Base-by-base conservation (phyloP, 768 basidiomycete genomes). In the Trichaptum fuscoviolaceum region DNA sequence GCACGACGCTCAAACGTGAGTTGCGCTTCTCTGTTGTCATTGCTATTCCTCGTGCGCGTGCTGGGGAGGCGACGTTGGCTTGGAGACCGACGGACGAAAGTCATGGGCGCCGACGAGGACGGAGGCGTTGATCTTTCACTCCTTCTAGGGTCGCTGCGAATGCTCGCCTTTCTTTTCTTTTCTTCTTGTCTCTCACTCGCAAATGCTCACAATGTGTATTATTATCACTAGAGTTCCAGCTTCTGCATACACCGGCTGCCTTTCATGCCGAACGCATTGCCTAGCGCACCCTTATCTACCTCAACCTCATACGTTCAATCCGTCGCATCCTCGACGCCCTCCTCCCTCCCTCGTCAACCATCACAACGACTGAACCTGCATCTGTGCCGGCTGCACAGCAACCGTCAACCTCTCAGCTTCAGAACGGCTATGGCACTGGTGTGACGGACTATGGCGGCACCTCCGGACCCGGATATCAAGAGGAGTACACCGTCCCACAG, bases 1-100 rank as follows among this genome's bases (percentile, higher is more conserved):
- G 90, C 73, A 94, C 92, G 9, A 92, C 91, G 8, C 81, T 93
- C 71, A 93, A 93, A 80, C 92, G 92, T 93, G 81, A 85, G 91
- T 87, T 63, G 66, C 61, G 64, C 52, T 42, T 66, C 36, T 60
- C 12, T 63, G 12, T 60, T 35, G 67, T 63, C 67, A 67, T 63
- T 67, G 26, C 60, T 70, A 67, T 9, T 58, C 26, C 59, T 60
- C 30, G 30, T 30, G 30, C 30, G 30, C 30, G 30, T 8, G 8
- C 8, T 30, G 30, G 8, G 30, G 30, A 30, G 30, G 30, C 30
- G 30, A 30, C 30, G 42, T 52, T 52, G 42, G 42, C 42, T 20
- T 52, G 42, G 42, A 12, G 42, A 52, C 42, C 42, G 42, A 52
- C 42, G 42, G 42, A 12, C 30, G 2, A 8, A 30, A 30, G 30